A percentile compares a stretch with the other conserved stretches of the same genome.
Conservation (phyloP, 2,329 filamentous ascomycete genomes). For the Dothidotthia symphoricarpi region DNA sequence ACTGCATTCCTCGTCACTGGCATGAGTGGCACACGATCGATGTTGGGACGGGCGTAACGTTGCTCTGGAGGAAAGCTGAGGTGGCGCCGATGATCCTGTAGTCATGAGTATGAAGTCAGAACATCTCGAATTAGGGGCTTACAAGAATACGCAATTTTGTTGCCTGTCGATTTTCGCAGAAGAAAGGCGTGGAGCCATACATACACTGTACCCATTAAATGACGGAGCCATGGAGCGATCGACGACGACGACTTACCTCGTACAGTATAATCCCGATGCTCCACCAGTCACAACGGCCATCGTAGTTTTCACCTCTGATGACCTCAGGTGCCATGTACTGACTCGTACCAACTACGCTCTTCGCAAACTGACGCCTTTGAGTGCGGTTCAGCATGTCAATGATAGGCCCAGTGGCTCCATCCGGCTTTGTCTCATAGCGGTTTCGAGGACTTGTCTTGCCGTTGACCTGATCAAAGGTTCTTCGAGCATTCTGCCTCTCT, state of each 20-base stretch:
- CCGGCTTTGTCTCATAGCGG: conserved; percentile 20
- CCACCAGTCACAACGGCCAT: conserved; percentile 96
- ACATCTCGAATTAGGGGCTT: conserved; percentile 32
- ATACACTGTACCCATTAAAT: conserved; percentile 64
- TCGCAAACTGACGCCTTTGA: conserved; percentile 67
- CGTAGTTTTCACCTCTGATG: conserved; percentile 76
- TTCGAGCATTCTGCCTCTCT: conserved; percentile 54
- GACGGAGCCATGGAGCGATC: background rate
- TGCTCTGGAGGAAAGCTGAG: conserved; percentile 67
- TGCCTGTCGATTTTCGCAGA: conserved; percentile 73
- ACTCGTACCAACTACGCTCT: conserved; percentile 89
- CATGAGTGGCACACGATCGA: conserved; percentile 38
- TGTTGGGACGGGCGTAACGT: conserved; percentile 54
- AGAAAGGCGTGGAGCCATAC: conserved; percentile 88
- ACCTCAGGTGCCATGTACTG: conserved; percentile 99
- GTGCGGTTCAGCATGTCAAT: conserved; percentile 46
- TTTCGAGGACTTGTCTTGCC: conserved; percentile 14
- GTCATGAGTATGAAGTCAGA: conserved; percentile 10
- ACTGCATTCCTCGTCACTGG: conserved; percentile 68
- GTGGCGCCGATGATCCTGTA: conserved; percentile 66
- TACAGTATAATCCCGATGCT: conserved; percentile 92
- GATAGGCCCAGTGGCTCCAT: conserved; percentile 30
- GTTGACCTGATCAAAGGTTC: conserved; percentile 42
- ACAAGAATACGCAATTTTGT: conserved; percentile 86
- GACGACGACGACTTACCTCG: conserved; percentile 53